Evolutionary conservation across 495 filamentous ascomycete species (phyloP), one percentile per base, ranked within the genome.

Genomic region (Pyrenopolyporus hunteri): DNA sequence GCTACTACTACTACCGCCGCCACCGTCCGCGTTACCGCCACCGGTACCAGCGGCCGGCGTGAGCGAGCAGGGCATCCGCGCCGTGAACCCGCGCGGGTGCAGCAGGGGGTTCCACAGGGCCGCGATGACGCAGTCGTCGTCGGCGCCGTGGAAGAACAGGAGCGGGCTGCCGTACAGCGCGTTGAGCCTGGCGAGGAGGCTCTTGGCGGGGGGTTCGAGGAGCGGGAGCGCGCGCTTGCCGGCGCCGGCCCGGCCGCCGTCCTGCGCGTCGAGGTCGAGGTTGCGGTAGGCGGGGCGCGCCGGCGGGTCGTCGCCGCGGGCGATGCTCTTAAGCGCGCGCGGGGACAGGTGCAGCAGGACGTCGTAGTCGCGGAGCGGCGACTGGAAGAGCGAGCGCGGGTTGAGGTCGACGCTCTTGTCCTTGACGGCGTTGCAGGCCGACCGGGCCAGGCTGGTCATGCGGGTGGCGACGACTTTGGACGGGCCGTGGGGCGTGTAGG

Each of bases 401-500:
- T 90, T 81, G 16, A 91, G 71, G n/a, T 79, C 72, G 2, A 81
- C 48, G 6, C 77, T 81, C 40, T 87, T 69, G 14, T 84, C 81
- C 39, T 83, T 83, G 2, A 90, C 71, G 2, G 85, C 62, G 37
- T 79, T 81, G 53, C 81, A 82, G 2, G 89, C 90, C 11, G 87
- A 86, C 61, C 85, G 85, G 1, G 94, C 92, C 5, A 98, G 76
- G 3, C 82, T 81, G 0, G 89, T 90, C 81, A 98, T 90, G 10
- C 93, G 84, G 29, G 87, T 80, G 3, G 93, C 95, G 7, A 92
- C 87, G 17, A 98, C 89, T 67, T 89, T 94, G 4, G 86, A 79
- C 0, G 92, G 92, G 14, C 70, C 67, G 4, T 67, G 50, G 4
- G 70, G 58, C 4, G 93, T 97, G 85, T 90, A 98, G 1, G 87